Evolutionary conservation across 2,329 filamentous ascomycete species (phyloP), one percentile per base, ranked within the genome.

Genomic region (Penicillium hordei): DNA sequence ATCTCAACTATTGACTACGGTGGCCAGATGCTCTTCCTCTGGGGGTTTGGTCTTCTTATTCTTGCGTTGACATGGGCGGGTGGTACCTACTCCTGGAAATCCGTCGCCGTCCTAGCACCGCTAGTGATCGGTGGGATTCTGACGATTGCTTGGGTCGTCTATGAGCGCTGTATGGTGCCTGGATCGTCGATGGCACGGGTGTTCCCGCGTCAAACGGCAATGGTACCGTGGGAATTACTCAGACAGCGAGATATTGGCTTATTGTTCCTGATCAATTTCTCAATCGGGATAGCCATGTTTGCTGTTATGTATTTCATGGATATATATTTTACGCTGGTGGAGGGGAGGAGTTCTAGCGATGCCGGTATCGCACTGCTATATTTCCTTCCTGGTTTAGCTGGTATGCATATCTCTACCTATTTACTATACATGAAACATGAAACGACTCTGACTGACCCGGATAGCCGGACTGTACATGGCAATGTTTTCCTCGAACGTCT

Each of bases 1-100:
- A 42, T 51, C 13, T 51, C 38, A 3, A 51, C 38, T 3, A 42
- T 51, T 15, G 48, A 51, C 3, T 51, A 43, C 9, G 48, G 48
- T 13, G 48, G 48, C 4, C 48, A 51, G 19, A 23, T 51, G 27
- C 48, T 51, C 12, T 51, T 51, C 3, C 48, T 51, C 1, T 51
- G 48, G 48, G 48, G 48, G 3, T 51, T 51, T n/a, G 48, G 48
- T 40, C 48, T 51, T 5, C 36, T 51, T 7, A 51, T 51, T 5
- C 48, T 51, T 2, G 48, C 48, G 8, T 31, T 51, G 12, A 51
- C 48, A 1, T 51, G 48, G 48, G 48, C 48, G 3, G 48, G 48
- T 12, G 48, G 48, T 31, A 31, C 25, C 7, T 51, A 51, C 8
- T 40, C 36, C 1, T 51, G 48, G 48, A 23, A 21, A 12, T 51